These are phyloP conservation scores for Chondrus crispus DNA, from an alignment of 23 red algal species.

Conservation along the genomic window DNA sequence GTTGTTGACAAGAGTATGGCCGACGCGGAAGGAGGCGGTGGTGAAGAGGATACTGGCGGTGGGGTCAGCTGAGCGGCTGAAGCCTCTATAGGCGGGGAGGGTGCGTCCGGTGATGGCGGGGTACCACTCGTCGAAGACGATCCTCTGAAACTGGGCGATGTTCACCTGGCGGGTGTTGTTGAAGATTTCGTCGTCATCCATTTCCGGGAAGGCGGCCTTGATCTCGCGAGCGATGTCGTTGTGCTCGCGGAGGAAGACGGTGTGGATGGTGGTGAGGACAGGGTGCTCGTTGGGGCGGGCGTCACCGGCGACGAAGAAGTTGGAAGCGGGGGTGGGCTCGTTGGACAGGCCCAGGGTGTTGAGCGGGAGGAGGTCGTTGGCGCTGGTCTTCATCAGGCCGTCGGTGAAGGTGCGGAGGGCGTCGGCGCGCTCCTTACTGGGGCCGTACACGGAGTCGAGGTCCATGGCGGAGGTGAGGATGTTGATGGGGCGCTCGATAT, in stretches of 20 bases:
- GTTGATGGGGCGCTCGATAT: background rate
- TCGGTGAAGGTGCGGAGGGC: background rate
- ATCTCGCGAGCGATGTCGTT: constrained; percentile 2
- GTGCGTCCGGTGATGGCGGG: constrained; percentile 1
- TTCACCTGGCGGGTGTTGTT: constrained; percentile 19
- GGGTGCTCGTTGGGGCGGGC: constrained; percentile 31
- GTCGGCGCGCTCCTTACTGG: background rate
- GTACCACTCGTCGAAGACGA: constrained; percentile 29
- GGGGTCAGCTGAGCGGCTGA: background rate
- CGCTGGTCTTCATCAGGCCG: background rate
- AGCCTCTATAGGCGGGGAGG: background rate
- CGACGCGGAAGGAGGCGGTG: constrained; percentile 36
- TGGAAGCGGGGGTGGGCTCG: background rate
- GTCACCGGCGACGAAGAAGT: constrained; percentile 45
- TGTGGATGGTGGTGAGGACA: constrained; percentile 29
- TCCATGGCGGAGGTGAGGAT: constrained; percentile 13
- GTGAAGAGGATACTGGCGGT: constrained; percentile 35
- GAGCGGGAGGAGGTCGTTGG: constrained; percentile 16
- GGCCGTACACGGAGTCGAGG: background rate
- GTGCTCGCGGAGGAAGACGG: constrained; percentile 33
- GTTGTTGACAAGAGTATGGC: constrained; percentile 39
- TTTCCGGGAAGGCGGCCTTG: background rate
- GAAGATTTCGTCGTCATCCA: background rate
- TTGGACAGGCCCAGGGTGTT: constrained; percentile 32
- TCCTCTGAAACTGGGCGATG: background rate